Percentiles rank a stretch among this genome's conserved stretches.
These are phyloP conservation scores for Didymella pomorum DNA, from an alignment of 2,329 filamentous ascomycete species.

Conservation along the genomic window DNA sequence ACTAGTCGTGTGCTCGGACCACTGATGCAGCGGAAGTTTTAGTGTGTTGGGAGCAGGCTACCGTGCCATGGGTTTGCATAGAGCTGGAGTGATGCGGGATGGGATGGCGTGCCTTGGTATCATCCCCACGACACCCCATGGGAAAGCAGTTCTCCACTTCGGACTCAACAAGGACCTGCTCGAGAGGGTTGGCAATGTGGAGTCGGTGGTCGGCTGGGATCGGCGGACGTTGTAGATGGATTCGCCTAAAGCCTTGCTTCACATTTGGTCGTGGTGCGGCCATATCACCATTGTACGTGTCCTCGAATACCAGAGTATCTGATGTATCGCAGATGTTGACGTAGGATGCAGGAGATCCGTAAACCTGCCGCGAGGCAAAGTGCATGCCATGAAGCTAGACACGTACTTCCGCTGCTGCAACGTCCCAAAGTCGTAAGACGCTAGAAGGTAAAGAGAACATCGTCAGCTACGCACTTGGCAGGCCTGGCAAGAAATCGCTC, in stretches of 20 bases:
- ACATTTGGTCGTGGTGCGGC: no score
- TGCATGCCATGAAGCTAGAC: conserved; percentile 10
- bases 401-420: neutral
- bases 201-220: conserved; percentile 4
- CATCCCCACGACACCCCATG: conserved; percentile 13
- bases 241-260: neutral
- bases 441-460: conserved; percentile 25
- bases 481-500: conserved; percentile 11
- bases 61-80: conserved; percentile 5
- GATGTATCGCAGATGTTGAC: neutral
- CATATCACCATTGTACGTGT: neutral
- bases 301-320: no score
- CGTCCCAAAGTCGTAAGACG: conserved; percentile 19
- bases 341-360: neutral
- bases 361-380: conserved; percentile 7
- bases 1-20: conserved; percentile 4
- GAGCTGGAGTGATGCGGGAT: conserved; percentile 1
- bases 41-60: neutral
- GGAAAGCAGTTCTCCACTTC: conserved; percentile 14
- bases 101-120: conserved; percentile 7
- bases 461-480: conserved; percentile 14
- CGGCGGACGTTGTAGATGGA: neutral
- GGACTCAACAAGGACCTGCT: neutral
- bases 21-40: neutral
- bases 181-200: conserved; percentile 5